phyloP scores from a whole-genome alignment of 371 early-diverging fungal genomes.

The Mucor saturninus region DNA sequence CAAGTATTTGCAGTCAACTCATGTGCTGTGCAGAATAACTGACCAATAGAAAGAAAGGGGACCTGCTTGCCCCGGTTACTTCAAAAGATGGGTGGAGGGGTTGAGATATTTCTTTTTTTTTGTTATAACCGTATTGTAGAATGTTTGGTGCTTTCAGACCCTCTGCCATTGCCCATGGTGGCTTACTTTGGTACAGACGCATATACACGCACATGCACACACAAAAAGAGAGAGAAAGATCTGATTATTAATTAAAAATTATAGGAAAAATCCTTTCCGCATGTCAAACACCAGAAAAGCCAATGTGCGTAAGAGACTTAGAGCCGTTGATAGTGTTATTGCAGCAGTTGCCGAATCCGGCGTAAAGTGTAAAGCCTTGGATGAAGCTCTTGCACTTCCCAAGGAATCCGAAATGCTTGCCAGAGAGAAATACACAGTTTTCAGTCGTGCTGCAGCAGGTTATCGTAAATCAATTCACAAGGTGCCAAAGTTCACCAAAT shows the following conservation, averaged over 20 bases:
- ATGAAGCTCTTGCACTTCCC: conserved; percentile 75
- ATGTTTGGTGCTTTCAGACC: conserved; percentile 85
- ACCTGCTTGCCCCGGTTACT: conserved; percentile 17
- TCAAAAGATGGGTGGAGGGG: conserved; percentile 1
- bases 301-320: conserved; percentile 91
- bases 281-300: conserved; percentile 93
- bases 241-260: too few species aligned
- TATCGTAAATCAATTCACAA: conserved; percentile 95
- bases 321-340: conserved; percentile 89
- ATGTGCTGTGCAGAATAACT: neutral
- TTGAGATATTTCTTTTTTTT: conserved; percentile 8
- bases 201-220: neutral
- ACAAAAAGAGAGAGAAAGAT: neutral
- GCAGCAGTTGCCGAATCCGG: conserved; percentile 84
- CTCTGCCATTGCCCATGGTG: conserved; percentile 69
- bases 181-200: conserved; percentile 66
- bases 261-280: conserved; percentile 79
- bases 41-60: conserved; percentile 6
- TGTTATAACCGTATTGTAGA: neutral
- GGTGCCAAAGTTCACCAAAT: conserved; percentile 95
- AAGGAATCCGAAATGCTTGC: conserved; percentile 86
- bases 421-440: conserved; percentile 93
- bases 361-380: conserved; percentile 87
- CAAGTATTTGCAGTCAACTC: conserved; percentile 14
- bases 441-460: conserved; percentile 77